These are phyloP conservation scores for Gracilaria domingensis DNA, from an alignment of 23 red algal genomes.

Conservation along the genomic window DNA sequence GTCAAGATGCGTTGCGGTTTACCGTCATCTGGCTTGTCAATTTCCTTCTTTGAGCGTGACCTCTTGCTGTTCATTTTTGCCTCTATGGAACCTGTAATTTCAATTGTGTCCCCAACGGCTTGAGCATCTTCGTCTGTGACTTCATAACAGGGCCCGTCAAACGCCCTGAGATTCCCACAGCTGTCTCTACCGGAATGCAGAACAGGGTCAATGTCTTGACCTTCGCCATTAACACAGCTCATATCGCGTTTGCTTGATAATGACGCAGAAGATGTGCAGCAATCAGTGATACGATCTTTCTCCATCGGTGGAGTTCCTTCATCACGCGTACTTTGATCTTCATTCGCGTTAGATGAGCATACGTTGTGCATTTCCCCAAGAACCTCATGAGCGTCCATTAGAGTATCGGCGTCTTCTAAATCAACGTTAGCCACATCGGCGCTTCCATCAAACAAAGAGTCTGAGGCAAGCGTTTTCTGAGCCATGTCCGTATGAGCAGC, in stretches of 20 bases:
- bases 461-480: neutral
- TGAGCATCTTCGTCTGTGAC: constrained; percentile 6
- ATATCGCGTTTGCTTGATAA: constrained; percentile 18
- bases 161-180: neutral
- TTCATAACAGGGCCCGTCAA: neutral
- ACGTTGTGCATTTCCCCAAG: constrained; percentile 43
- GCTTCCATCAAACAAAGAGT: constrained; percentile 33
- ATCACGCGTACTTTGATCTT: neutral
- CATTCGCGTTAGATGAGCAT: constrained; percentile 26
- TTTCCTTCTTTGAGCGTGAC: neutral
- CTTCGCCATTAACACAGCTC: neutral
- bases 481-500: constrained; percentile 27
- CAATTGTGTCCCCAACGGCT: neutral
- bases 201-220: neutral
- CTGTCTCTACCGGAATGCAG: neutral
- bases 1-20: constrained; percentile 9
- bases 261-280: constrained; percentile 16
- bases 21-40: neutral
- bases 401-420: constrained; percentile 23
- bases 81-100: neutral
- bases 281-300: neutral
- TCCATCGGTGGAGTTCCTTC: neutral
- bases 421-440: constrained; percentile 25
- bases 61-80: neutral
- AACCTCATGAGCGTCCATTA: constrained; percentile 47